Evolutionary conservation across 768 basidiomycete genomes (phyloP).

Genomic region (Termitomyces sp.): DNA sequence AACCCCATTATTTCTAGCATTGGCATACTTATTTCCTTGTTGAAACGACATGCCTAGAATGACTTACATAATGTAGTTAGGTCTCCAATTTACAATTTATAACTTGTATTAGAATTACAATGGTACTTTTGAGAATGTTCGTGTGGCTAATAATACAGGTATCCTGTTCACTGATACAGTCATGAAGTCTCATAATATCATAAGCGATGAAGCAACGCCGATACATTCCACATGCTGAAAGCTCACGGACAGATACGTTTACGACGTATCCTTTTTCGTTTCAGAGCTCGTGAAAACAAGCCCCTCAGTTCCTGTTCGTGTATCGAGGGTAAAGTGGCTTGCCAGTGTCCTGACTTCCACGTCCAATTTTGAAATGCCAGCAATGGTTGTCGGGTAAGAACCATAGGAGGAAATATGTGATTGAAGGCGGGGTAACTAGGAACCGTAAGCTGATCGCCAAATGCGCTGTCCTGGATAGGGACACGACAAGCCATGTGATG

Average conservation of each 20-base stretch:
- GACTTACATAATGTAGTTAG: no score
- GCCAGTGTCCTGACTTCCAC: constrained; percentile 45
- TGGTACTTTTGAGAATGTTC: not conserved
- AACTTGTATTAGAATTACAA: not conserved
- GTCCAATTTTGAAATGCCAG: not conserved
- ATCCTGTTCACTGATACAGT: not conserved
- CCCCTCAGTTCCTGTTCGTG: constrained; percentile 40
- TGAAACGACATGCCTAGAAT: no score
- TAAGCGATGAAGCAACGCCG: not conserved
- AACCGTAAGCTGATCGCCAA: constrained; percentile 44
- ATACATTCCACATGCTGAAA: not conserved
- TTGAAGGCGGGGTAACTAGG: constrained; percentile 44
- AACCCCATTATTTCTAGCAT: not conserved
- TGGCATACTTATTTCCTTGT: no score
- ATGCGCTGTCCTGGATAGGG: constrained; percentile 50
- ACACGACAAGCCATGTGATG: constrained; percentile 38
- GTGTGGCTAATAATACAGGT: not conserved
- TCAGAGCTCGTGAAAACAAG: constrained; percentile 30
- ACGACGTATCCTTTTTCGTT: constrained; percentile 12
- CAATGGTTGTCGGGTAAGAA: not conserved
- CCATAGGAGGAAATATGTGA: constrained; percentile 35
- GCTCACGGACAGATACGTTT: constrained; percentile 1
- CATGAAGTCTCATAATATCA: not conserved
- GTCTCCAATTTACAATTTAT: no score
- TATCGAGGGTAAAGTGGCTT: constrained; percentile 38